Base-by-base conservation (phyloP, 805 yeast species). In the Schwanniomyces sp. region DNA sequence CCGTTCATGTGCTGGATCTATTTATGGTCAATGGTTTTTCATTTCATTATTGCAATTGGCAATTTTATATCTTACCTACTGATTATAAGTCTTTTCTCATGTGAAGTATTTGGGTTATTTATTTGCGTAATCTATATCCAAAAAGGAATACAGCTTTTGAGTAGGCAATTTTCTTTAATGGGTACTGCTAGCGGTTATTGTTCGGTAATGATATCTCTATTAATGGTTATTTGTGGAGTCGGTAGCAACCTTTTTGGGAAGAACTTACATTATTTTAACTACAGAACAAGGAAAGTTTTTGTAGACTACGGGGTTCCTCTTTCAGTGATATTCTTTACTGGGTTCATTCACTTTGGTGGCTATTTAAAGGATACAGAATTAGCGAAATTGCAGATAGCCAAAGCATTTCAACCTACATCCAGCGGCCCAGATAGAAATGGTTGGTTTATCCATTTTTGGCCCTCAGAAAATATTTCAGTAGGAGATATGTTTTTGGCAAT, bases 1-100 rank as follows among this genome's bases (percentile, higher is more conserved):
- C 90, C 91, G 14, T 92, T 92, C 64, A 91, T 94, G 96, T 85
- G 92, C 62, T 94, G 98, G 98, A 74, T 92, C 28, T 88, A 91
- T 58, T 73, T 94, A 5, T 92, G 99, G 99, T 78, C 89, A 4
- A 85, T 86, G 88, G 75, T 84, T 10, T 76, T 88, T 69, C 98
- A 94, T 67, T 70, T 88, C 24, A 49, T 83, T 1, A 72, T 92
- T 34, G 91, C 97, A 0, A 51, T 86, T 2, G 67, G 79, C 44
- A 92, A 92, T 63, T 70, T 80, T 52, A 87, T 88, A 27, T 74
- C 81, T 45, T 81, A 80, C 42, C 72, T 90, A 68, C 80, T 81
- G 52, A 84, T 79, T 55, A 88, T 91, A 25, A 86, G 96, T 2
- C 72, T 82, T 44, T 92, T 82, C 61, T 88, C 96, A 2, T 91